A percentile compares a stretch with the other conserved stretches of the same genome.
These are phyloP conservation scores for Penicillium herquei DNA, from an alignment of 495 filamentous ascomycete species.

Conservation along the genomic window DNA sequence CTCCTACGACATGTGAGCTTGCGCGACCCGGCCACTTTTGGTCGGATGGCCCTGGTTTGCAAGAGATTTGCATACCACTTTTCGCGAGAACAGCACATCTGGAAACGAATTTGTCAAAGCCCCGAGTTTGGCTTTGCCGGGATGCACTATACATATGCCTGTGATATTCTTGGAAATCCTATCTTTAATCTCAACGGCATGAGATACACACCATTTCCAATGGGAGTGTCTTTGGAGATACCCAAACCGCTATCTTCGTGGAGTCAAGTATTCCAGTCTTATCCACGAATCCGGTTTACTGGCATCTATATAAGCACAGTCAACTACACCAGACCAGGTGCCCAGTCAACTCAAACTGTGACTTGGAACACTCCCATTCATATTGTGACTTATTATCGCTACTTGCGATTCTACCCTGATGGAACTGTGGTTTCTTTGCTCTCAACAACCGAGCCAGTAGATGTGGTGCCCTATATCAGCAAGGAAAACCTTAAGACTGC, in stretches of 20 bases:
- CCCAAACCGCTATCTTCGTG: conserved; percentile 40
- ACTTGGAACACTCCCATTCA: conserved; percentile 83
- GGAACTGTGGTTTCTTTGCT: conserved; percentile 76
- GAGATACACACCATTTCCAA: conserved; percentile 45
- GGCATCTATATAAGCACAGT: conserved; percentile 95
- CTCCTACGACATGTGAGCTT: conserved; percentile 69
- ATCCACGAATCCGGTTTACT: conserved; percentile 87
- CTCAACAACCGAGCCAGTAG: conserved; percentile 74
- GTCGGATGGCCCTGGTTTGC: conserved; percentile 78
- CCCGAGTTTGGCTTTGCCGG: conserved; percentile 71
- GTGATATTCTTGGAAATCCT: conserved; percentile 60
- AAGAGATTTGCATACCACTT: conserved; percentile 84
- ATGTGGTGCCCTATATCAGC: conserved; percentile 75
- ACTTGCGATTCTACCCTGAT: conserved; percentile 91
- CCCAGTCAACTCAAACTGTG: conserved; percentile 52
- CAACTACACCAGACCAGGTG: conserved; percentile 86
- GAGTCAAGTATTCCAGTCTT: conserved; percentile 69
- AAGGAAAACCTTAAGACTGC: conserved; percentile 46
- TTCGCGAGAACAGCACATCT: conserved; percentile 81
- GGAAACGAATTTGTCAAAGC: conserved; percentile 73
- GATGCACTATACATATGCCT: conserved; percentile 81
- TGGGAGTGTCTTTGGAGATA: conserved; percentile 27
- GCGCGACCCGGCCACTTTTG: conserved; percentile 75
- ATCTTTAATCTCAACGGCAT: conserved; percentile 37
- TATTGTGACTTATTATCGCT: conserved; percentile 97